A percentile compares a stretch with the other conserved stretches of the same genome.
These are phyloP conservation scores for Trichophyton equinum DNA, from an alignment of 2,329 filamentous ascomycete genomes.

Conservation along the genomic window DNA sequence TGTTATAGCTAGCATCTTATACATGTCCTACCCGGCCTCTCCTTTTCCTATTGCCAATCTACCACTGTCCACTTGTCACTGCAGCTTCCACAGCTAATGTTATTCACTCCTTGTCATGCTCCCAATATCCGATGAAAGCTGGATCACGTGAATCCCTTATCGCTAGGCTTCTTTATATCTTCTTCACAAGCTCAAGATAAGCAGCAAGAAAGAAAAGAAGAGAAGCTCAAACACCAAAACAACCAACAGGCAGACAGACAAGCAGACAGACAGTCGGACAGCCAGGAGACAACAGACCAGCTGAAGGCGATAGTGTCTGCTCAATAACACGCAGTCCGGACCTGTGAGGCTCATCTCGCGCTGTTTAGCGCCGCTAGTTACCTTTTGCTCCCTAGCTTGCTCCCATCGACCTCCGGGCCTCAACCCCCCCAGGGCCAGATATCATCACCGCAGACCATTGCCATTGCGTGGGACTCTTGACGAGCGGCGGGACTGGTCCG, in stretches of 20 bases:
- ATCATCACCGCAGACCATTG: not conserved
- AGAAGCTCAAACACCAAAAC: not conserved
- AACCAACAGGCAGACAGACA: not conserved
- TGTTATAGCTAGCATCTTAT: not conserved
- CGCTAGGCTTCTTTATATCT: not conserved
- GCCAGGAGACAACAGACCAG: not conserved
- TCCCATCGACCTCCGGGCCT: not conserved
- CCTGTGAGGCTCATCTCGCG: not conserved
- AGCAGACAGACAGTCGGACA: not conserved
- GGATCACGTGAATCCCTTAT: not conserved
- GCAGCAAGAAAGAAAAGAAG: not conserved
- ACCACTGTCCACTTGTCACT: not conserved
- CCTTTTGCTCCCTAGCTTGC: not conserved
- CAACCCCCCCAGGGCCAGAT: not conserved
- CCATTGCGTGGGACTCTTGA: not conserved
- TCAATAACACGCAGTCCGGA: not conserved
- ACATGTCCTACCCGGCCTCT: not conserved
- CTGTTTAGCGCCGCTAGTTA: not conserved
- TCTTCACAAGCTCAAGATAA: not conserved
- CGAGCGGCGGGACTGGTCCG: slow-evolving; percentile 10
- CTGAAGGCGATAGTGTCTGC: not conserved
- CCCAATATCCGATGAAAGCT: not conserved
- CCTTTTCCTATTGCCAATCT: not conserved
- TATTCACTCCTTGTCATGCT: no score
- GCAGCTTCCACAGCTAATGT: not conserved